phyloP scores from a whole-genome alignment of 2,329 filamentous ascomycete species.

The Podosphaera leucotricha region DNA sequence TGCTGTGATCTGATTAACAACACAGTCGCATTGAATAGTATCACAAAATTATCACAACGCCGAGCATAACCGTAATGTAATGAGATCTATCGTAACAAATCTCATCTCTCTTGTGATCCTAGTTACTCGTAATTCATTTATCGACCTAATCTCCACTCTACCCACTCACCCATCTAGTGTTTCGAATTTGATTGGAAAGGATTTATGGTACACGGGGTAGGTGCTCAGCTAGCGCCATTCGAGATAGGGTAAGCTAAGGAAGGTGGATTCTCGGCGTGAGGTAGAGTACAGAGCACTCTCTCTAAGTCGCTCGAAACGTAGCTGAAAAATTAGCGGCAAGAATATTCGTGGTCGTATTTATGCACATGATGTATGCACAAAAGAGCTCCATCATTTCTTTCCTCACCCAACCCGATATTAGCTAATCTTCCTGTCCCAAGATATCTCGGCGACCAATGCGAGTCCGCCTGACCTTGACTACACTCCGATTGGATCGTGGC shows the following conservation, averaged over 20 bases:
- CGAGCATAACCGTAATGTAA: neutral
- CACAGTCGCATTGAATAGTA: neutral
- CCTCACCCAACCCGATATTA: neutral
- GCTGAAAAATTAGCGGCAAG: neutral
- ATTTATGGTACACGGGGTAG: neutral
- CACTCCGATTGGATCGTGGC: neutral
- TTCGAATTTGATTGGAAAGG: neutral
- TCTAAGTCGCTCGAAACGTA: neutral
- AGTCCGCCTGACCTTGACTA: neutral
- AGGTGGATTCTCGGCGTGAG: neutral
- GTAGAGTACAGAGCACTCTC: neutral
- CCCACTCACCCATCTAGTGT: neutral
- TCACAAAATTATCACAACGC: neutral
- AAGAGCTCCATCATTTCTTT: neutral
- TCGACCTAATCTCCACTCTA: neutral
- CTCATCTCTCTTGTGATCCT: neutral
- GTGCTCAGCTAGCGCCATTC: neutral
- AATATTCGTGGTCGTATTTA: neutral
- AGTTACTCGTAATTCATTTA: neutral
- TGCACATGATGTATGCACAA: neutral
- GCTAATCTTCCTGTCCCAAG: neutral
- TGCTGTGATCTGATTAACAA: neutral
- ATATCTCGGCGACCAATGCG: neutral
- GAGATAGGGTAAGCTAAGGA: neutral
- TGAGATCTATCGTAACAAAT: neutral